Conservation (phyloP, 345 rosid species). For the Lepidium didymum region DNA sequence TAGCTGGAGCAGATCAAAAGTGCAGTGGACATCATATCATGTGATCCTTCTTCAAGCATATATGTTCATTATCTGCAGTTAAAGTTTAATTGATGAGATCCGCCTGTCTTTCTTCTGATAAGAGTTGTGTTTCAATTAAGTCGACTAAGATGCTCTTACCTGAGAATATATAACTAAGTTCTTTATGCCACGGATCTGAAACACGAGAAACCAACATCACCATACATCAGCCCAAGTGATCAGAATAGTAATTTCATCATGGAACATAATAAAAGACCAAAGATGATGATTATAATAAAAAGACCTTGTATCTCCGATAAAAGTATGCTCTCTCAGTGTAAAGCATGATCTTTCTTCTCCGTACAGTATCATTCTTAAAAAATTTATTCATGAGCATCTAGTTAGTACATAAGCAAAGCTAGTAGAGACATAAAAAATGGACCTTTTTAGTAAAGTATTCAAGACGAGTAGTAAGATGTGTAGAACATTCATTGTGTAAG, state of each 20-base stretch:
- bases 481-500: not conserved
- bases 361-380: not conserved
- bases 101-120: not conserved
- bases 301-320: constrained; percentile 82
- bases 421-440: not conserved
- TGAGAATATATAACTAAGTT: constrained; percentile 82
- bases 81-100: constrained; percentile 1
- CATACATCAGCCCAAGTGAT: not conserved
- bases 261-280: not conserved
- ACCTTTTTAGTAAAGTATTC: constrained; percentile 84
- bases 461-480: constrained; percentile 48
- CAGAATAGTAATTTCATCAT: not conserved
- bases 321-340: constrained; percentile 90
- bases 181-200: constrained; percentile 80
- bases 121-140: not conserved
- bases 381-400: not conserved
- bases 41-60: constrained; percentile 78
- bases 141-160: constrained; percentile 36
- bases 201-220: constrained; percentile 3
- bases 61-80: constrained; percentile 74
- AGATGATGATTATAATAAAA: constrained; percentile 2
- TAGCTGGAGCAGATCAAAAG: constrained; percentile 74
- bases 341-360: constrained; percentile 67
- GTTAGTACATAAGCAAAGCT: not conserved
- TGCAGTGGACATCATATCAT: constrained; percentile 62